Percentiles rank a stretch among this genome's conserved stretches.
Conservation (phyloP, 345 rosid species). For the Rubroshorea leprosula region DNA sequence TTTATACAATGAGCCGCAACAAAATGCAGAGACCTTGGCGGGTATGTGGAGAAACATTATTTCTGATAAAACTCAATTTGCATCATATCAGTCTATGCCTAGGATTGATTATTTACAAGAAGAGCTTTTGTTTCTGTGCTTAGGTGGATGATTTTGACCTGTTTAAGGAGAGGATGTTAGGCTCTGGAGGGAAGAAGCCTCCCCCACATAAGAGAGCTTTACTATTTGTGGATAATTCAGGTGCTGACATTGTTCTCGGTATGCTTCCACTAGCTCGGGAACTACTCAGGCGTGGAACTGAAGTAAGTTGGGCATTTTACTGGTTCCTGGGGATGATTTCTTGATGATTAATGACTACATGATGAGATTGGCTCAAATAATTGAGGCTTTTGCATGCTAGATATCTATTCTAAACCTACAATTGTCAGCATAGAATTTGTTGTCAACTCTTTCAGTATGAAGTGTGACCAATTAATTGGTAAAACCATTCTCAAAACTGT, state of each 20-base stretch:
- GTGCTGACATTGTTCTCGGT: slow-evolving; percentile 89
- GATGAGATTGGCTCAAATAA: too few relatives aligned
- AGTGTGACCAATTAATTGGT: too few relatives aligned
- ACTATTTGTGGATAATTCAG: slow-evolving; percentile 96
- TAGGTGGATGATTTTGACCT: slow-evolving; percentile 96
- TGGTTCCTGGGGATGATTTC: too few relatives aligned
- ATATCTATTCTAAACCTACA: too few relatives aligned
- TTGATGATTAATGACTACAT: too few relatives aligned
- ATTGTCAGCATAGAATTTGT: too few relatives aligned
- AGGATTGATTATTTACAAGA: slow-evolving; percentile 7
- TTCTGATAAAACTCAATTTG: background rate
- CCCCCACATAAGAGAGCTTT: slow-evolving; percentile 81
- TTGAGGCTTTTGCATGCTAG: too few relatives aligned
- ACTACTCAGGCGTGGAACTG: slow-evolving; percentile 91
- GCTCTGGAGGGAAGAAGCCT: slow-evolving; percentile 56
- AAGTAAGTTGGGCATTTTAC: slow-evolving; percentile 46
- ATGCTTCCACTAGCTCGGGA: slow-evolving; percentile 99
- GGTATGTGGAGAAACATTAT: slow-evolving; percentile 36
- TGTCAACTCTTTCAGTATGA: too few relatives aligned
- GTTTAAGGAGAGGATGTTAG: slow-evolving; percentile 86
- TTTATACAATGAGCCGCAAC: slow-evolving; percentile 96
- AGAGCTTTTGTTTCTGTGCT: slow-evolving; percentile 15
- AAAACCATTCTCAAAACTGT: too few relatives aligned
- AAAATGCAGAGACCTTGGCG: slow-evolving; percentile 99
- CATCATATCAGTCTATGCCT: background rate